These are phyloP conservation scores for Flaveria bidentis DNA, from an alignment of 129 eudicot species.

Conservation along the genomic window DNA sequence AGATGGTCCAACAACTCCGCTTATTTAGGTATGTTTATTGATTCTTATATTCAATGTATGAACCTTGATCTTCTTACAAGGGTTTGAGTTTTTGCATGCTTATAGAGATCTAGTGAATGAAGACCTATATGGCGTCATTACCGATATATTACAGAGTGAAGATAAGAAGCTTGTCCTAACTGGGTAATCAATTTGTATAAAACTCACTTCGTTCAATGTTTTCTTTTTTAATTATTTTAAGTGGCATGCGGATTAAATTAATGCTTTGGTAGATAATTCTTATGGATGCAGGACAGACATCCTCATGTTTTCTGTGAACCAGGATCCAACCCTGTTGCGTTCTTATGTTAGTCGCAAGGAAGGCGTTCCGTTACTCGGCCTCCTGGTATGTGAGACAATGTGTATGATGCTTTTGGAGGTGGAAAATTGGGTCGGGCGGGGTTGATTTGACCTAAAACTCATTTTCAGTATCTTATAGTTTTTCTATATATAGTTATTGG, in stretches of 20 bases:
- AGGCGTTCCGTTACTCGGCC: slow-evolving; percentile 76
- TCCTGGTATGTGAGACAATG: slow-evolving; percentile 58
- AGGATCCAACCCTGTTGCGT: slow-evolving; percentile 76
- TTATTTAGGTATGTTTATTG: slow-evolving; percentile 59
- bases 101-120: slow-evolving; percentile 86
- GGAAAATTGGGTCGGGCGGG: neutral
- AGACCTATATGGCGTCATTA: slow-evolving; percentile 75
- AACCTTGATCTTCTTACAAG: slow-evolving; percentile 15
- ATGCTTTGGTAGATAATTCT: slow-evolving; percentile 29
- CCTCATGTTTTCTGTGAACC: slow-evolving; percentile 75
- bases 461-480: neutral
- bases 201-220: slow-evolving; percentile 1
- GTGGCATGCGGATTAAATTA: slow-evolving; percentile 19
- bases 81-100: slow-evolving; percentile 20
- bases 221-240: neutral
- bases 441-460: neutral
- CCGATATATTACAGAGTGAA: slow-evolving; percentile 68
- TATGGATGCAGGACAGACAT: slow-evolving; percentile 98
- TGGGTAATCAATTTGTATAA: slow-evolving; percentile 56
- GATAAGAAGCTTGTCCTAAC: slow-evolving; percentile 82
- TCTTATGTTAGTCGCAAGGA: slow-evolving; percentile 69
- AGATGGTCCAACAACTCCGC: slow-evolving; percentile 76
- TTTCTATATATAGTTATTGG: neutral
- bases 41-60: neutral
- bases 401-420: slow-evolving; percentile 1